Evolutionary conservation across 352 stramenopile species (phyloP).

Genomic region (Globisporangium iwayamae): DNA sequence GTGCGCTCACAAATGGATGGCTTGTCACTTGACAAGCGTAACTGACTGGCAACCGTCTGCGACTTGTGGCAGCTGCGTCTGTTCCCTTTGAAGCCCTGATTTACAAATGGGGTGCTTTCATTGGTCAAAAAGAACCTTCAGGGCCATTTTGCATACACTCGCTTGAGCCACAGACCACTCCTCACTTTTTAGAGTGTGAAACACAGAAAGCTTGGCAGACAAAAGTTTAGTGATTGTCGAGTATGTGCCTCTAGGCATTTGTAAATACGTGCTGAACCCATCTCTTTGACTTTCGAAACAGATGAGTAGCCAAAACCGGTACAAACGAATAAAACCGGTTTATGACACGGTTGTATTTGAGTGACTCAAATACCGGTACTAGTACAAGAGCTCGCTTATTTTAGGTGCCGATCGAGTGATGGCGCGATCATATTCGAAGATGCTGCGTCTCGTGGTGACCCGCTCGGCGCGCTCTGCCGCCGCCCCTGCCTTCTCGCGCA

Average conservation of each 20-base stretch:
- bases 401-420: not conserved
- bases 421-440: conserved; percentile 13
- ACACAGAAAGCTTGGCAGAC: too few relatives aligned
- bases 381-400: not conserved
- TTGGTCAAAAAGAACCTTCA: not conserved
- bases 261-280: not conserved
- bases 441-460: conserved; percentile 40
- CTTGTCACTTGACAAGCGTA: not conserved
- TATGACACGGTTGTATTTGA: too few relatives aligned
- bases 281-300: not conserved
- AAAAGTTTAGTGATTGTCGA: too few relatives aligned
- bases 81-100: conserved; percentile 2
- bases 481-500: conserved; percentile 17
- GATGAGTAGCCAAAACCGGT: not conserved
- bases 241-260: too few relatives aligned
- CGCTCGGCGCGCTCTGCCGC: conserved; percentile 23
- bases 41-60: not conserved
- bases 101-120: not conserved
- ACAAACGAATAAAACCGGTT: too few relatives aligned
- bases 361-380: not conserved
- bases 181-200: too few relatives aligned
- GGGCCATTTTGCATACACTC: conserved; percentile 1
- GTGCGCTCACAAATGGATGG: not conserved
- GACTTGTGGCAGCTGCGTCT: conserved; percentile 13
- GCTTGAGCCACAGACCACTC: not conserved